phyloP scores from a whole-genome alignment of 2,329 filamentous ascomycete genomes.

The Parastagonospora nodorum region DNA sequence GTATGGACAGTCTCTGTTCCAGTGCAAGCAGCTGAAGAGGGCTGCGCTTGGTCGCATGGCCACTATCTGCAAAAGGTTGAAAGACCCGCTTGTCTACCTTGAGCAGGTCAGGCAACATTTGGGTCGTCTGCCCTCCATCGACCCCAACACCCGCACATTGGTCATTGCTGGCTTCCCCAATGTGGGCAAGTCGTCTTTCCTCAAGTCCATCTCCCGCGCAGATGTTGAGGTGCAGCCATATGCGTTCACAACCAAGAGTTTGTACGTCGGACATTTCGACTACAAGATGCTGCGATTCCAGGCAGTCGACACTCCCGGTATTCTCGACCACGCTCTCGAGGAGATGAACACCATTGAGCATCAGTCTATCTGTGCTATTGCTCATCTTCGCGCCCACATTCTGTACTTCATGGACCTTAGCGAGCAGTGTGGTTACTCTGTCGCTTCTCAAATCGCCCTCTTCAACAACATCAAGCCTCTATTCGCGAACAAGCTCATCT shows the following conservation, averaged over 20 bases:
- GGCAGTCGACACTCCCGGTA: conserved; percentile 98
- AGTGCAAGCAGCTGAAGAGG: conserved; percentile 98
- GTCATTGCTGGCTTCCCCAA: conserved; percentile 98
- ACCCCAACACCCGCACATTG: conserved; percentile 94
- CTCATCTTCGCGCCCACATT: conserved; percentile 91
- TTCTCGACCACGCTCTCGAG: conserved; percentile 94
- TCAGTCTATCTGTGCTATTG: conserved; percentile 97
- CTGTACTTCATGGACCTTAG: conserved; percentile 98
- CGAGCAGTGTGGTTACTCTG: conserved; percentile 94
- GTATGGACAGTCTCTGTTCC: conserved; percentile 88
- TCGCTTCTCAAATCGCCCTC: conserved; percentile 88
- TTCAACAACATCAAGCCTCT: conserved; percentile 94
- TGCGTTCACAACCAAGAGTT: conserved; percentile 95
- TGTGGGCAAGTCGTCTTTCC: conserved; percentile 87
- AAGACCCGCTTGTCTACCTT: conserved; percentile 92
- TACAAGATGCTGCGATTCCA: conserved; percentile 91
- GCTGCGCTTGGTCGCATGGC: conserved; percentile 98
- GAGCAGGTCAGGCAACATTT: conserved; percentile 97
- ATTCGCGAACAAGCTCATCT: conserved; percentile 96
- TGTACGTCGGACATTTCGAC: conserved; percentile 98
- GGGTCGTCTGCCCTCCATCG: conserved; percentile 96
- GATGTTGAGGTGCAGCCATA: conserved; percentile 98
- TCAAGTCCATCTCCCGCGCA: conserved; percentile 87
- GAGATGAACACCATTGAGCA: conserved; percentile 99
- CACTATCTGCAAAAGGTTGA: conserved; percentile 91